Evolutionary conservation across 1,284 basidiomycete species (phyloP).

Genomic region (Thelephora terrestris): DNA sequence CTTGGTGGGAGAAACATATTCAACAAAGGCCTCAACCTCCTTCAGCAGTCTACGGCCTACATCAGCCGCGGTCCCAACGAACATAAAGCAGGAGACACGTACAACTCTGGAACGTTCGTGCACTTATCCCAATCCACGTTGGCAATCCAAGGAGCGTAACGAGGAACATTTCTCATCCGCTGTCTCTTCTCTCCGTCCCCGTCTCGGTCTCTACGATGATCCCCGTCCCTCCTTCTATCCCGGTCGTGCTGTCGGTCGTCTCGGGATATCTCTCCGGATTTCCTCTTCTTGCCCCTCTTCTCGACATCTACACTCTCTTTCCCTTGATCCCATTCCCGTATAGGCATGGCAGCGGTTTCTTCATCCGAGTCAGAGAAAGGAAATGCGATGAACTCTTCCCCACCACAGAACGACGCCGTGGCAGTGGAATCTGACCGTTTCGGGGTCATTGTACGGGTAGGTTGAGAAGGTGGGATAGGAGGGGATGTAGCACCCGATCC

Average conservation of each 20-base stretch:
- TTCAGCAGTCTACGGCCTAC: constrained; percentile 53
- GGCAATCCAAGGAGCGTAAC: constrained; percentile 71
- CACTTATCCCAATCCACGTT: constrained; percentile 75
- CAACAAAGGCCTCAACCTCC: constrained; percentile 79
- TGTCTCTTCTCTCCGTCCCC: constrained; percentile 49
- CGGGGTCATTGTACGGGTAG: too few relatives aligned
- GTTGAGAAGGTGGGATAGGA: too few relatives aligned
- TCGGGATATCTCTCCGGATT: constrained; percentile 35
- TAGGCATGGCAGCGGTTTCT: constrained; percentile 16
- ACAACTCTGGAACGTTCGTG: constrained; percentile 76
- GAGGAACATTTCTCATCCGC: constrained; percentile 44
- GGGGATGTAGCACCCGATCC: too few relatives aligned
- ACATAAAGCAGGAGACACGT: constrained; percentile 13
- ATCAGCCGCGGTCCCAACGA: constrained; percentile 5
- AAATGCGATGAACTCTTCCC: constrained; percentile 57
- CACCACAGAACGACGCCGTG: constrained; percentile 21
- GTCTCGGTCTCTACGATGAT: too few relatives aligned
- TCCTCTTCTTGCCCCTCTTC: constrained; percentile 27
- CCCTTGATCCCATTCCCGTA: constrained; percentile 35
- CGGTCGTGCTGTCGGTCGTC: constrained; percentile 22
- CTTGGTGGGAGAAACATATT: constrained; percentile 81
- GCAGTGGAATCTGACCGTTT: constrained; percentile 6
- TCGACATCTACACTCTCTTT: constrained; percentile 20
- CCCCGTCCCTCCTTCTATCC: too few relatives aligned
- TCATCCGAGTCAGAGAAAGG: constrained; percentile 22